Evolutionary conservation across 2,329 filamentous ascomycete species (phyloP).

Genomic region (Emydomyces testavorans): DNA sequence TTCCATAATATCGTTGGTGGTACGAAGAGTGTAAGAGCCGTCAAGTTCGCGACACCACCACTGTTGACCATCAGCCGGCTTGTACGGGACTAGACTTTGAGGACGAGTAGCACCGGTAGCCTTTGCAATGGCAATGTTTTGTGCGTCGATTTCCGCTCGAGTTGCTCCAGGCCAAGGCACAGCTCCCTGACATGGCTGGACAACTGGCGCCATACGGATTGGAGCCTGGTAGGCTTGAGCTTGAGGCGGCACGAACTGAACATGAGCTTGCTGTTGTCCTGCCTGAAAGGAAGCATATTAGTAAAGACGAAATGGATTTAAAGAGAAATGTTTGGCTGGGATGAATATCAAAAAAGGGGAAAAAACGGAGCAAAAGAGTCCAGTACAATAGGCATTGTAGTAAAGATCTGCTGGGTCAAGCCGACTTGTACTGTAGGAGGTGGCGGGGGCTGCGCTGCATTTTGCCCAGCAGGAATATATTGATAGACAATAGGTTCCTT

Average conservation of each 20-base stretch:
- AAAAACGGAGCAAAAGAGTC: slow-evolving; percentile 1
- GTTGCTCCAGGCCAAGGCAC: slow-evolving; percentile 17
- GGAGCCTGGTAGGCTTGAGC: slow-evolving; percentile 11
- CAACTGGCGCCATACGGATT: neutral
- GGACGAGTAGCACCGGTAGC: slow-evolving; percentile 18
- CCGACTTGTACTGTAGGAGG: slow-evolving; percentile 6
- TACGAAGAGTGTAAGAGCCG: slow-evolving; percentile 26
- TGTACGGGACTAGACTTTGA: slow-evolving; percentile 24
- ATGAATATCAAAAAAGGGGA: neutral
- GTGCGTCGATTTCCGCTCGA: slow-evolving; percentile 22
- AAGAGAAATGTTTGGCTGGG: too few species aligned
- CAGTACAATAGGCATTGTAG: slow-evolving; percentile 11
- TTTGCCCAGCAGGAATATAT: slow-evolving; percentile 13
- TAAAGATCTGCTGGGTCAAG: slow-evolving; percentile 14
- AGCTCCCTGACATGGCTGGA: slow-evolving; percentile 7
- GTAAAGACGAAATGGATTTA: neutral
- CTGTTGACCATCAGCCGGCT: slow-evolving; percentile 22
- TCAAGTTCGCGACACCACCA: slow-evolving; percentile 30
- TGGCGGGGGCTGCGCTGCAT: slow-evolving; percentile 6
- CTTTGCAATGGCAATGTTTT: slow-evolving; percentile 22
- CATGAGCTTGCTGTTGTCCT: slow-evolving; percentile 7
- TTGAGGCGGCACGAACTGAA: slow-evolving; percentile 3
- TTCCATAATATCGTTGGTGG: slow-evolving; percentile 23
- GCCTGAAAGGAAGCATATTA: slow-evolving; percentile 1
- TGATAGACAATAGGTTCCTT: slow-evolving; percentile 14